Evolutionary conservation across 164 flowering plant genomes (phyloP), one percentile per base, ranked within the genome.

Genomic region (Sextonia rubra): DNA sequence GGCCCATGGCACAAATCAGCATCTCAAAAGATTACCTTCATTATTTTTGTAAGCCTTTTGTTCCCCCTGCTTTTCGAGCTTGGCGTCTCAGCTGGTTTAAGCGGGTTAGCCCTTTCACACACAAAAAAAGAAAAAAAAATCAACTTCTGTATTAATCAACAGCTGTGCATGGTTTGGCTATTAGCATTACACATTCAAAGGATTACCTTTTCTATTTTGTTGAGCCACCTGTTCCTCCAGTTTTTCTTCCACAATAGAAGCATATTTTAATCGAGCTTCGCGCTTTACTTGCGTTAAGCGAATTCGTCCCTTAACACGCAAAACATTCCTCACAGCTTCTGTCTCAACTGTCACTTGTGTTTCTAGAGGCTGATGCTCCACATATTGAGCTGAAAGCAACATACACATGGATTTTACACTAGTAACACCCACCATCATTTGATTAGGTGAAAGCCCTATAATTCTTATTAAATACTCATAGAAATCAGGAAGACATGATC

Each of bases 261-360:
- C 12, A 73, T n/a, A 64, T 73, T 25, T 48, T 47, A 55, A 66
- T 22, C 75, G 69, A 55, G 75, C 75, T 64, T 73, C 69, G 22
- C 69, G 20, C 56, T 55, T 73, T 52, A 73, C 52, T 48, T 66
- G 63, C 32, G 22, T 73, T 22, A 73, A 26, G 23, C 75, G 69
- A 12, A 25, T 73, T 73, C 23, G 60, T 52, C 64, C 69, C 29
- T 55, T 65, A 17, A 32, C 52, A 27, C 24, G 52, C 48, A 56
- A 65, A 47, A 27, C 27, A 23, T 47, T 44, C n/a, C 26, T n/a
- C 48, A 47, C 61, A 17, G 55, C 62, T 64, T 72, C 63, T 8
- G 12, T 18, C 27, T 49, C 9, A n/a, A 23, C 61, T n/a, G 48
- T 26, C 25, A 64, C 56, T 27, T n/a, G 47, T 56, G 60, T 56